A percentile compares a stretch with the other conserved stretches of the same genome.
These are phyloP conservation scores for Cadophora gregata DNA, from an alignment of 2,329 filamentous ascomycete species.

Conservation along the genomic window DNA sequence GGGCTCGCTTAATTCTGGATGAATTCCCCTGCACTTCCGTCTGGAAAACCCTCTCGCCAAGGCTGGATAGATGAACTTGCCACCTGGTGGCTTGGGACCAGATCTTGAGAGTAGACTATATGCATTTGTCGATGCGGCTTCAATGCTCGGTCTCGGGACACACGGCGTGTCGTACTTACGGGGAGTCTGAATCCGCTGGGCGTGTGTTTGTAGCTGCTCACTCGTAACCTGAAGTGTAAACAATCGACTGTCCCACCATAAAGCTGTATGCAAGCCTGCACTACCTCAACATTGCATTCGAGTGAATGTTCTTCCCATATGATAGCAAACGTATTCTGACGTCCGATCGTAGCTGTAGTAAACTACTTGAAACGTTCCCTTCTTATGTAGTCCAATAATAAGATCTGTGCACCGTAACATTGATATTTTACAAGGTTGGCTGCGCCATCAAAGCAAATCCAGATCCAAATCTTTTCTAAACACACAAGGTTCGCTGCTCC, in stretches of 20 bases:
- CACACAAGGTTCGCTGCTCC: background rate
- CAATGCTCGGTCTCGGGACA: background rate
- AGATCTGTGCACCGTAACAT: background rate
- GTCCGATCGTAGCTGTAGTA: background rate
- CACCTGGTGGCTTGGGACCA: background rate
- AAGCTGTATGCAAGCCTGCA: background rate
- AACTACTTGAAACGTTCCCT: background rate
- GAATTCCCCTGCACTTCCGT: background rate
- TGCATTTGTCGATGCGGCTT: background rate
- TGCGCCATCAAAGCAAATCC: background rate
- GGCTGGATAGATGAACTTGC: conserved; percentile 5
- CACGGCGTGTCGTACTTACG: background rate
- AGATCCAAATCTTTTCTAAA: background rate
- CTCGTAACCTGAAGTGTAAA: background rate
- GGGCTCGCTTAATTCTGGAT: conserved; percentile 9
- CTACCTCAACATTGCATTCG: background rate
- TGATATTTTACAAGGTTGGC: background rate
- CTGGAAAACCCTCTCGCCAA: background rate
- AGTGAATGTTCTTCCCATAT: background rate
- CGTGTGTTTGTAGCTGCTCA: background rate
- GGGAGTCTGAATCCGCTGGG: background rate
- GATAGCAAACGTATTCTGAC: background rate
- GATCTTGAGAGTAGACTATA: background rate
- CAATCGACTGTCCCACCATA: background rate
- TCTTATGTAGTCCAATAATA: background rate